Conservation (phyloP, 139 green algal genomes). For the Pseudopediastrum boryanum region DNA sequence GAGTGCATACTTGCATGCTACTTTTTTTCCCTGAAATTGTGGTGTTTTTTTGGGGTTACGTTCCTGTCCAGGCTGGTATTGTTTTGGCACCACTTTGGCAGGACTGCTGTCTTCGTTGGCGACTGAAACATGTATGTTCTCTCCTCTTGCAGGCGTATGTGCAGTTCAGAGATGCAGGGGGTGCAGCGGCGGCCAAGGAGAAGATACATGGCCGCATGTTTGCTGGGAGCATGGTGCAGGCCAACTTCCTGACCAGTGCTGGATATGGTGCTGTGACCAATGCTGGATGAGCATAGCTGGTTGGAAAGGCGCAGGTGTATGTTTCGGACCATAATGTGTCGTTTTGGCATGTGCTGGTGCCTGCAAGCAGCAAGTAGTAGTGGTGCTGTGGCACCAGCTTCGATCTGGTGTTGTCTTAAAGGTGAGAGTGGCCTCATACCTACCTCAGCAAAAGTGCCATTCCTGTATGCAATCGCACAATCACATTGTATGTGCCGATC, state of each 20-base stretch:
- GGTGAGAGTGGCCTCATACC: too few relatives aligned
- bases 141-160: constrained; percentile 64
- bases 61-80: too few relatives aligned
- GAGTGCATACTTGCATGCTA: too few relatives aligned
- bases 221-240: constrained; percentile 60
- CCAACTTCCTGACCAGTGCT: constrained; percentile 44
- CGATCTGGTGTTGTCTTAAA: too few relatives aligned
- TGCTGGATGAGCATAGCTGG: neutral
- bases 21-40: too few relatives aligned
- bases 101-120: neutral
- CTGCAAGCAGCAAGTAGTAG: neutral
- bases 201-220: constrained; percentile 71
- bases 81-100: too few relatives aligned
- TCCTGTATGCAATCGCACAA: too few relatives aligned
- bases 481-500: too few relatives aligned
- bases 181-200: constrained; percentile 56
- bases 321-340: neutral
- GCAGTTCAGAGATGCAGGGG: constrained; percentile 57
- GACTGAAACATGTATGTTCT: neutral
- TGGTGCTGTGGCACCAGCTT: too few relatives aligned
- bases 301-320: neutral
- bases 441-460: too few relatives aligned
- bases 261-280: constrained; percentile 1
- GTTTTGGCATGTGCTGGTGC: neutral
- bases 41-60: too few relatives aligned